Percentiles rank a stretch among this genome's conserved stretches.
Conservation (phyloP, 371 early-diverging fungal species). For the Catenaria anguillulae region DNA sequence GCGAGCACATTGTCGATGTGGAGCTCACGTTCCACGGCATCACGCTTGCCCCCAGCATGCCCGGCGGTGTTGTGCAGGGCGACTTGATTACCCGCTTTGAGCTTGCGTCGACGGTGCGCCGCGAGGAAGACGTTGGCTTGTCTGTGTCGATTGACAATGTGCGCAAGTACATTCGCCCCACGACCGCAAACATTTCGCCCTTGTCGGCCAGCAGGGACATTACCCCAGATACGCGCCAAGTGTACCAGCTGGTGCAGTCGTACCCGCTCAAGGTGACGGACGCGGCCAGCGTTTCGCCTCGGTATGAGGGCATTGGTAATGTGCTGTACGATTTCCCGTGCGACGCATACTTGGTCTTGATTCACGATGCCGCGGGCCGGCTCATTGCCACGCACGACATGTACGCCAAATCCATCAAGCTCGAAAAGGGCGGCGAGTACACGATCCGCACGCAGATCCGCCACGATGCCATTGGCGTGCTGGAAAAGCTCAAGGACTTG, state of each 20-base stretch:
- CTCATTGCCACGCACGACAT: slow-evolving; percentile 51
- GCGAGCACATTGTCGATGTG: slow-evolving; percentile 49
- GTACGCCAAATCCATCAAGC: slow-evolving; percentile 48
- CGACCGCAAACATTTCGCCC: slow-evolving; percentile 43
- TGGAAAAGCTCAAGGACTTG: slow-evolving; percentile 52
- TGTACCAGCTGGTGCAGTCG: slow-evolving; percentile 54
- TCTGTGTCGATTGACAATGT: slow-evolving; percentile 27
- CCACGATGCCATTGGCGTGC: slow-evolving; percentile 41
- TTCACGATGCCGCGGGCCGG: slow-evolving; percentile 43
- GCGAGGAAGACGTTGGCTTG: slow-evolving; percentile 50
- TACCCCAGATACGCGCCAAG: slow-evolving; percentile 44
- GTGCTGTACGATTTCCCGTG: slow-evolving; percentile 44
- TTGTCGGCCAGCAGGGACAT: slow-evolving; percentile 54
- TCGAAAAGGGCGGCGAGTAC: slow-evolving; percentile 79
- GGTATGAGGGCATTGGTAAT: slow-evolving; percentile 45
- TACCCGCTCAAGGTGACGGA: slow-evolving; percentile 52
- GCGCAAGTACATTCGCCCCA: slow-evolving; percentile 54
- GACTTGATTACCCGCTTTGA: slow-evolving; percentile 52
- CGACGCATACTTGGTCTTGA: slow-evolving; percentile 33
- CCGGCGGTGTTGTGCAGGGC: slow-evolving; percentile 32
- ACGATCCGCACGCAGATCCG: slow-evolving; percentile 59
- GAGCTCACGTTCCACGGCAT: slow-evolving; percentile 71
- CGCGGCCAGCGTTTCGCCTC: slow-evolving; percentile 34
- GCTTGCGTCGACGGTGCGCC: slow-evolving; percentile 45
- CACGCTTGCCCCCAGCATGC: slow-evolving; percentile 33